Percentiles rank a stretch among this genome's conserved stretches.
Conservation (phyloP, 2,329 filamentous ascomycete species). For the Ophiognomonia clavigignenti-juglandacearum region DNA sequence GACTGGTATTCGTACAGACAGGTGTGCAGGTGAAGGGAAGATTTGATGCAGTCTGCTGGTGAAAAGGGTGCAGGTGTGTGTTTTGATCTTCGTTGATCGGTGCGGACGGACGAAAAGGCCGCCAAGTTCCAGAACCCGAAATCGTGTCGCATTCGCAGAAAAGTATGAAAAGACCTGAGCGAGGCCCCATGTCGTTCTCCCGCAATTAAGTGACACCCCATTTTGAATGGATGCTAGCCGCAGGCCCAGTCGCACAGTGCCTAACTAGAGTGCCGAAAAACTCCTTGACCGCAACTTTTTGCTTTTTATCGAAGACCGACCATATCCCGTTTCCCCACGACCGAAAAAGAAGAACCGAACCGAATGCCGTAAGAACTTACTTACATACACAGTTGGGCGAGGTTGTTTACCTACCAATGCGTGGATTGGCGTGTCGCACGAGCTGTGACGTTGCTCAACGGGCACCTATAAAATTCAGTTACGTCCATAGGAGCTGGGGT, state of each 20-base stretch:
- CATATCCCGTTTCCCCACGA: slow-evolving; percentile 12
- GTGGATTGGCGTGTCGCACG: slow-evolving; percentile 4
- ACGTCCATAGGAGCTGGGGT: slow-evolving; percentile 10
- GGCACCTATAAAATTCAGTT: slow-evolving; percentile 17
- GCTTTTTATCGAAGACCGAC: slow-evolving; percentile 15
- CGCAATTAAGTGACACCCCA: slow-evolving; percentile 14
- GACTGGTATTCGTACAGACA: slow-evolving; percentile 16
- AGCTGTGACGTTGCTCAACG: slow-evolving; percentile 10
- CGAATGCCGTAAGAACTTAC: slow-evolving; percentile 11
- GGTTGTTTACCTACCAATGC: slow-evolving; percentile 10
- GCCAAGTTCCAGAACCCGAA: slow-evolving; percentile 4
- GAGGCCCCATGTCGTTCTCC: slow-evolving; percentile 11
- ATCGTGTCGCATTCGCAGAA: slow-evolving; percentile 13
- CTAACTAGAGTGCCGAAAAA: slow-evolving; percentile 17
- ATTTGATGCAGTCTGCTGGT: slow-evolving; percentile 15
- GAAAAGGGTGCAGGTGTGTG: slow-evolving; percentile 9
- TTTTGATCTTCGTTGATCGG: slow-evolving; percentile 8
- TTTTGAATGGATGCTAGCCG: slow-evolving; percentile 12
- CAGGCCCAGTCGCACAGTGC: slow-evolving; percentile 17
- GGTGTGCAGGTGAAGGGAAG: slow-evolving; percentile 15
- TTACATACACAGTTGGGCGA: slow-evolving; percentile 12
- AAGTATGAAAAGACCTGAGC: slow-evolving; percentile 10
- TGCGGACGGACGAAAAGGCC: slow-evolving; percentile 7
- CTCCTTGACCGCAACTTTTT: slow-evolving; percentile 15
- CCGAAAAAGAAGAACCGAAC: slow-evolving; percentile 14